These are phyloP conservation scores for Penicillium ochrochloron DNA, from an alignment of 495 filamentous ascomycete genomes.

Conservation along the genomic window DNA sequence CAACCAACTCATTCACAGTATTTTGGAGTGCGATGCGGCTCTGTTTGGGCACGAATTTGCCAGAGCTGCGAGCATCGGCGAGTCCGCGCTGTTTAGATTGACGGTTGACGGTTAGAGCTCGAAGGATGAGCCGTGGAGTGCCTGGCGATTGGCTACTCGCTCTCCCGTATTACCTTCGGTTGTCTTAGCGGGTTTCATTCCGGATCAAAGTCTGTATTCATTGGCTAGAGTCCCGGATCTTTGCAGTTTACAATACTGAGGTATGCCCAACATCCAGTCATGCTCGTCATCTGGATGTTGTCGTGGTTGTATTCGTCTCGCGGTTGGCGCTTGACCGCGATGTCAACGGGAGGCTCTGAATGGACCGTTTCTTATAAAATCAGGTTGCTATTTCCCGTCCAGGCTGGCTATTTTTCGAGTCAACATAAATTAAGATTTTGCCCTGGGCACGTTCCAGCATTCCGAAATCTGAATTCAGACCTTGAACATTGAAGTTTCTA, in stretches of 20 bases:
- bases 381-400: not conserved
- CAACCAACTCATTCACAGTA: not conserved
- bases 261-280: not conserved
- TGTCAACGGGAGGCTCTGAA: not conserved
- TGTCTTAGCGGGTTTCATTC: not conserved
- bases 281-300: not conserved
- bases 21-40: not conserved
- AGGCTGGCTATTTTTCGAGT: not conserved
- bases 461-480: not conserved
- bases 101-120: not conserved
- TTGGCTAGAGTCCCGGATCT: not conserved
- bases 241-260: not conserved
- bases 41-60: not conserved
- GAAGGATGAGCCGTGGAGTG: not conserved
- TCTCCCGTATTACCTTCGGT: not conserved
- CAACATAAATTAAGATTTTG: not conserved
- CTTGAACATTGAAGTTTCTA: too few relatives aligned
- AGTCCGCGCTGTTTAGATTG: not conserved
- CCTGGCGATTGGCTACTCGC: not conserved
- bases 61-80: not conserved
- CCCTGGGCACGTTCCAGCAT: not conserved
- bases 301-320: not conserved
- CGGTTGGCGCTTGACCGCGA: not conserved
- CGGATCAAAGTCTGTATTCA: not conserved
- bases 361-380: not conserved